These are phyloP conservation scores for Colletotrichum paranaense DNA, from an alignment of 2,329 filamentous ascomycete species.

Conservation along the genomic window DNA sequence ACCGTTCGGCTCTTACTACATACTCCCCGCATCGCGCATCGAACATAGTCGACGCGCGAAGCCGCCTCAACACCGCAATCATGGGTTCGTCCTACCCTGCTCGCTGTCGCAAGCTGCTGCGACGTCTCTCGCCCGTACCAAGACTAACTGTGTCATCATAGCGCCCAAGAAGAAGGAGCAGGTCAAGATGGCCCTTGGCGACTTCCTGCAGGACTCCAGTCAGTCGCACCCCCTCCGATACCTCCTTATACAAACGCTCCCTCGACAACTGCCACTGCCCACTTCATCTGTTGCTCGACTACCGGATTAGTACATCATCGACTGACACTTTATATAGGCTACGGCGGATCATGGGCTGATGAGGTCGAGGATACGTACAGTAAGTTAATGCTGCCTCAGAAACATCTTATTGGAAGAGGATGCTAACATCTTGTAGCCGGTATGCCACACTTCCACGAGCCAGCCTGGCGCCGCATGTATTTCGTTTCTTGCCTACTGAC, in stretches of 20 bases:
- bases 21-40: slow-evolving; percentile 46
- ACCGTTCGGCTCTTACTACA: slow-evolving; percentile 21
- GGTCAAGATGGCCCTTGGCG: slow-evolving; percentile 97
- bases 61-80: slow-evolving; percentile 64
- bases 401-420: not conserved
- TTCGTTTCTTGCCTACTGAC: slow-evolving; percentile 4
- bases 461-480: not conserved
- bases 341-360: slow-evolving; percentile 93
- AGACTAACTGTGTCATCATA: slow-evolving; percentile 51
- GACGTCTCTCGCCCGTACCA: not conserved
- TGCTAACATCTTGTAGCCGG: slow-evolving; percentile 49
- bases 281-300: slow-evolving; percentile 41
- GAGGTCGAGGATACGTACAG: slow-evolving; percentile 93
- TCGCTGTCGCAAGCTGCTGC: not conserved
- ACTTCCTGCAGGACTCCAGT: slow-evolving; percentile 95
- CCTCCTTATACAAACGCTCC: slow-evolving; percentile 6
- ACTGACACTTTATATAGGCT: slow-evolving; percentile 53
- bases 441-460: slow-evolving; percentile 41
- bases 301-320: not conserved
- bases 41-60: slow-evolving; percentile 55
- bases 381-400: slow-evolving; percentile 58
- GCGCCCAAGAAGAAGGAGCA: slow-evolving; percentile 93
- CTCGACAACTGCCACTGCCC: slow-evolving; percentile 30
- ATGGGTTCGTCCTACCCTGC: slow-evolving; percentile 61
- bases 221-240: slow-evolving; percentile 55